Percentiles rank a stretch among this genome's conserved stretches.
Conservation (phyloP, 495 filamentous ascomycete genomes). For the Aspergillus ellipticus region DNA sequence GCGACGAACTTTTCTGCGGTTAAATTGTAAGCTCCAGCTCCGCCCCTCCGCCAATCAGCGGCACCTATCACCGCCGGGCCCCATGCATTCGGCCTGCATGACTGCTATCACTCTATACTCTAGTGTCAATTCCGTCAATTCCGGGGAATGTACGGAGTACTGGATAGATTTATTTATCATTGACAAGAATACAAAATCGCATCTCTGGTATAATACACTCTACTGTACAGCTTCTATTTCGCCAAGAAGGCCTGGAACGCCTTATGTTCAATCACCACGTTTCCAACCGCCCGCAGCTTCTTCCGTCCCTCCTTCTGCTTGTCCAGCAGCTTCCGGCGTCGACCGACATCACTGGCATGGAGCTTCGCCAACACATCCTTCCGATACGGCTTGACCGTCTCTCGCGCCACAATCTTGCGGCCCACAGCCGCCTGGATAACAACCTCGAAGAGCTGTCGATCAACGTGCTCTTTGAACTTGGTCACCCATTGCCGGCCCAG, state of each 20-base stretch:
- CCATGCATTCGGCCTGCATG: not conserved
- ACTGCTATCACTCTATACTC: not conserved
- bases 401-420: constrained; percentile 78
- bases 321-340: constrained; percentile 83
- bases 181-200: not conserved
- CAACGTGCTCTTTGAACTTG: constrained; percentile 96
- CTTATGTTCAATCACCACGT: constrained; percentile 89
- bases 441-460: constrained; percentile 93
- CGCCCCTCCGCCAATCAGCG: constrained; percentile 19
- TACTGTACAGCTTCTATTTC: constrained; percentile 40
- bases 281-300: constrained; percentile 65
- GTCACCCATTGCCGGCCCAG: constrained; percentile 83
- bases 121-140: no score
- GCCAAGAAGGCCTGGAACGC: constrained; percentile 88
- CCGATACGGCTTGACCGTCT: constrained; percentile 93
- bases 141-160: no score
- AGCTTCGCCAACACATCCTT: constrained; percentile 94
- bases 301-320: constrained; percentile 97
- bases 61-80: not conserved
- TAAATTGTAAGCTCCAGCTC: constrained; percentile 14
- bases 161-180: no score
- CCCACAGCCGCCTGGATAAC: constrained; percentile 91
- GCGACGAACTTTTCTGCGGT: constrained; percentile 29
- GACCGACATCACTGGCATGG: constrained; percentile 81
- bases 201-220: constrained; percentile 1